These are phyloP conservation scores for Neocatenulostroma microsporum DNA, from an alignment of 2,329 filamentous ascomycete genomes.

Conservation along the genomic window DNA sequence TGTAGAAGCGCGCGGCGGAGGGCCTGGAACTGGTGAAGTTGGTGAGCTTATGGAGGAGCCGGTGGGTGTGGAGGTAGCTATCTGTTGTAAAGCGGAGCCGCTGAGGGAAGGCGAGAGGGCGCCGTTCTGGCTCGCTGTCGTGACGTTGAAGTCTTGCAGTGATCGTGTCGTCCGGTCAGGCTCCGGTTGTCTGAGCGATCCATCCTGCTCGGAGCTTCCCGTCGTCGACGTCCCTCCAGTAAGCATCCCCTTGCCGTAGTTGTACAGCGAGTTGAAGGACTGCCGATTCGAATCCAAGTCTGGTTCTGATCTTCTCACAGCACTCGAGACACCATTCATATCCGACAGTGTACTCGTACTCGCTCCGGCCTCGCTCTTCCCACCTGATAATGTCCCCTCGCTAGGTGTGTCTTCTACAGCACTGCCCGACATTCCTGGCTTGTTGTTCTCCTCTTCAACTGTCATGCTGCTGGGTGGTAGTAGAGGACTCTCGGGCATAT, in stretches of 20 bases:
- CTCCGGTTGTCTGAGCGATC: conserved; percentile 20
- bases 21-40: conserved; percentile 32
- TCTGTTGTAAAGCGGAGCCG: conserved; percentile 37
- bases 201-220: conserved; percentile 40
- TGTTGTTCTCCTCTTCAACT: neutral
- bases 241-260: conserved; percentile 44
- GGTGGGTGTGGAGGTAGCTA: conserved; percentile 59
- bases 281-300: conserved; percentile 53
- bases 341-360: neutral
- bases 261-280: conserved; percentile 67
- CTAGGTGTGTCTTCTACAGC: neutral
- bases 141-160: conserved; percentile 37
- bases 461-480: too few species aligned
- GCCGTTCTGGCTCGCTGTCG: conserved; percentile 38
- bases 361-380: too few species aligned
- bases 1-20: conserved; percentile 12
- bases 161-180: conserved; percentile 33
- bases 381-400: neutral
- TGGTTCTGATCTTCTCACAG: conserved; percentile 19
- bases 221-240: conserved; percentile 38
- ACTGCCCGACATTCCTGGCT: neutral
- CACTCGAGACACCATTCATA: neutral
- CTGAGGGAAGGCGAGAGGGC: conserved; percentile 32
- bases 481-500: too few species aligned
- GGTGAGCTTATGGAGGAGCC: conserved; percentile 64